phyloP scores from a whole-genome alignment of 371 early-diverging fungal species.

The Mucor ambiguus region DNA sequence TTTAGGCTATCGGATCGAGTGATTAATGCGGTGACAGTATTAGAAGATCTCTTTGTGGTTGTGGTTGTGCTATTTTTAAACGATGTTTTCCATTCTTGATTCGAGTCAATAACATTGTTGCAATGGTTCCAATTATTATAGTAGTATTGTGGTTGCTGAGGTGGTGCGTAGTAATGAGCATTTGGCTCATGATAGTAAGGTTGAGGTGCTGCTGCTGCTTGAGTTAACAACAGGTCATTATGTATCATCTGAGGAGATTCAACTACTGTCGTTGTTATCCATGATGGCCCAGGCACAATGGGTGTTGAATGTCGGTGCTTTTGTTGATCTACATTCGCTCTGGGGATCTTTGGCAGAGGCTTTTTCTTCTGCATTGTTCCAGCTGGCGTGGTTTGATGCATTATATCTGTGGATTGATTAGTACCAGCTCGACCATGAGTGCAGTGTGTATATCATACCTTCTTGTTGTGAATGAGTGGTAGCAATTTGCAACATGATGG shows the following conservation, averaged over 20 bases:
- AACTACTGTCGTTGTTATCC: neutral
- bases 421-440: neutral
- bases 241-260: neutral
- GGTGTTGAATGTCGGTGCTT: neutral
- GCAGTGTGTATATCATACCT: neutral
- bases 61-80: neutral
- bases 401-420: neutral
- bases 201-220: neutral
- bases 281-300: constrained; percentile 1
- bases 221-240: neutral
- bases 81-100: constrained; percentile 10
- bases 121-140: neutral
- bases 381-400: neutral
- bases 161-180: neutral
- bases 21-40: neutral
- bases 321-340: neutral
- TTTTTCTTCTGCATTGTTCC: constrained; percentile 14
- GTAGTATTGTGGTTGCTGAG: neutral
- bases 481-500: neutral
- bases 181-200: neutral
- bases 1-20: constrained; percentile 19
- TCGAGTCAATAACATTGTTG: neutral
- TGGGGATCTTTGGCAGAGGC: constrained; percentile 16
- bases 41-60: too few species aligned
- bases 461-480: neutral